Base-by-base conservation (phyloP, 2,329 filamentous ascomycete genomes). In the Colletotrichum orchidophilum region DNA sequence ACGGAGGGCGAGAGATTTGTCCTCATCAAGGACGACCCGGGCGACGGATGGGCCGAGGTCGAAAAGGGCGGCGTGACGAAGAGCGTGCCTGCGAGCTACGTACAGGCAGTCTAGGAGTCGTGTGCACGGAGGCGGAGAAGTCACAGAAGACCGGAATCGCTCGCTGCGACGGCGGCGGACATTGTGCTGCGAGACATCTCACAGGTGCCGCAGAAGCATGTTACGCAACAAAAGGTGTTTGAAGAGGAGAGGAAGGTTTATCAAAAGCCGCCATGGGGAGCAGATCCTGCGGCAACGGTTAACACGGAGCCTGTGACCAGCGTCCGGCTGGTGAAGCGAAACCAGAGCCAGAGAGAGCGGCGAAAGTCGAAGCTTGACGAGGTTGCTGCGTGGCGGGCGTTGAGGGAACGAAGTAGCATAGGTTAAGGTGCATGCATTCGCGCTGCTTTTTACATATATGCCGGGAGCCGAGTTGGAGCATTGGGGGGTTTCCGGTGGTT, bases 31-130 rank as follows among this genome's bases (percentile, higher is more conserved):
- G 91, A 94, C 67, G 96, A 98, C 78, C 88, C 91, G 0, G 96
- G 96, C 1, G 96, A 98, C 83, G 96, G 96, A 0, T 99, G 96
- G 96, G 94, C 92, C 31, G 96, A 98, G 83, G 96, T 99, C 21
- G 96, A 98, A 84, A 95, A 94, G 81, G 95, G 94, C 21, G 95
- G 95, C 1, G 85, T 91, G 50, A 94, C 92, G 59, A 95, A 91
- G 78, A 97, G 95, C 80, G 96, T 99, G 64, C 96, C 96, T 55
- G 95, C 95, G 46, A 97, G 94, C 81, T 99, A 98, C 84, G 89
- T 98, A 71, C 93, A 95, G 82, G 89, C 92, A 77, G 90, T 94
- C 61, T 93, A 84, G 82, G 76, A 75, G 74, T 46, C 73, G 49
- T 60, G 46, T 59, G 60, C 55, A 31, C 58, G 27, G 62, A 52